A percentile compares a stretch with the other conserved stretches of the same genome.
These are phyloP conservation scores for Penicillium sp. DNA, from an alignment of 2,329 filamentous ascomycete genomes.

Conservation along the genomic window DNA sequence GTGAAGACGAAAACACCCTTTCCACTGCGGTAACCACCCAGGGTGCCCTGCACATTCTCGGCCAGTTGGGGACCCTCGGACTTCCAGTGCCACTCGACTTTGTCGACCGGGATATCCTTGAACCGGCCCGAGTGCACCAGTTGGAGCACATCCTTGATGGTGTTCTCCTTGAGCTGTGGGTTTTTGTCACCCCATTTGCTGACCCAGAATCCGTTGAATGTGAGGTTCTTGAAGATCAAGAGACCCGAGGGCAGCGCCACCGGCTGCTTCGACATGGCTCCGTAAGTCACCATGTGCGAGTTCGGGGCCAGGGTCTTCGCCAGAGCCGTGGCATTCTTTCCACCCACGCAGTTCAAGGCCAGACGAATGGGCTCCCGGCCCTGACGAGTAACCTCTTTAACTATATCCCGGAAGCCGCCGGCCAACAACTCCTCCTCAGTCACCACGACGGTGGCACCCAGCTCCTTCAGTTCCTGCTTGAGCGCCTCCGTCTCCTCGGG, in stretches of 20 bases:
- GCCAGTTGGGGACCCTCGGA: constrained; percentile 66
- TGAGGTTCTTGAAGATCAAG: constrained; percentile 88
- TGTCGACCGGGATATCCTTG: constrained; percentile 73
- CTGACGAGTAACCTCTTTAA: constrained; percentile 65
- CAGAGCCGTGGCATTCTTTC: constrained; percentile 73
- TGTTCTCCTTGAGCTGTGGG: constrained; percentile 67
- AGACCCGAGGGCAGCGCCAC: constrained; percentile 74
- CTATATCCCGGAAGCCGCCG: constrained; percentile 45
- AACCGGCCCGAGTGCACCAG: constrained; percentile 73
- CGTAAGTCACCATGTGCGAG: constrained; percentile 84
- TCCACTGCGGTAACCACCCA: constrained; percentile 77
- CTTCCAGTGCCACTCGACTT: constrained; percentile 77
- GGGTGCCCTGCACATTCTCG: constrained; percentile 72
- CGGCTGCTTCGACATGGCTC: constrained; percentile 88
- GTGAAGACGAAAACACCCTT: constrained; percentile 88
- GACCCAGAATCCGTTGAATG: constrained; percentile 92
- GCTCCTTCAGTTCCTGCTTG: constrained; percentile 55
- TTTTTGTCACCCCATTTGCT: constrained; percentile 80
- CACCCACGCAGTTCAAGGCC: constrained; percentile 90
- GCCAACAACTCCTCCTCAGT: constrained; percentile 56
- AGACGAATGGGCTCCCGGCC: constrained; percentile 69
- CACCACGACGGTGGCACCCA: constrained; percentile 62
- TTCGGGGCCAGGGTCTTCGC: constrained; percentile 67
- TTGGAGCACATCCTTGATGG: constrained; percentile 77
- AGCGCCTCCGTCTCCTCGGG: constrained; percentile 60